Conservation (phyloP, 768 basidiomycete species). For the Galerina sulciceps region DNA sequence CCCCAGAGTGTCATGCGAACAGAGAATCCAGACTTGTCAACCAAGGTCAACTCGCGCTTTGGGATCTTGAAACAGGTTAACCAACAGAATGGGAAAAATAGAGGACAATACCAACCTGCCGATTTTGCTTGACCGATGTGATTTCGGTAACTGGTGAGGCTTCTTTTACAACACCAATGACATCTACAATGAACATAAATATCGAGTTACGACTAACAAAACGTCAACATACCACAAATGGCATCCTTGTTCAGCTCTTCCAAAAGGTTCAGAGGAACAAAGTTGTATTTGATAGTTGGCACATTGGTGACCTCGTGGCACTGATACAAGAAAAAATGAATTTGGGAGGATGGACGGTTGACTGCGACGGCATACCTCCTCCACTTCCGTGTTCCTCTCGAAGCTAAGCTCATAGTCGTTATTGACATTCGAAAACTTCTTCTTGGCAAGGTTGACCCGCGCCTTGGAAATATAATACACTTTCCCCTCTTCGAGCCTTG, state of each 20-base stretch:
- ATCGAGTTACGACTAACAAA: not conserved
- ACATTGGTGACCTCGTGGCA: constrained; percentile 78
- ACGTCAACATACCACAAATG: constrained; percentile 66
- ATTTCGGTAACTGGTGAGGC: constrained; percentile 71
- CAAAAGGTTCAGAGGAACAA: constrained; percentile 53
- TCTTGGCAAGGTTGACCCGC: constrained; percentile 69
- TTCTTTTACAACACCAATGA: constrained; percentile 87
- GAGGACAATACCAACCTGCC: constrained; percentile 46
- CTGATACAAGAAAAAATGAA: constrained; percentile 40
- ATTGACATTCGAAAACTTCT: constrained; percentile 87
- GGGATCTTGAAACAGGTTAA: constrained; percentile 53
- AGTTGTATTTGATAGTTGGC: constrained; percentile 85
- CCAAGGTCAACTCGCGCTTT: constrained; percentile 89
- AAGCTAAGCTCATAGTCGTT: constrained; percentile 94
- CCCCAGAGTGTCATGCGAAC: constrained; percentile 95
- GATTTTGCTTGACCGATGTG: constrained; percentile 72
- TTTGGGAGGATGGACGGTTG: not conserved
- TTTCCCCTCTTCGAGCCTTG: constrained; percentile 88
- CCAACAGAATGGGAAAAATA: not conserved
- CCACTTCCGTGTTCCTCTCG: constrained; percentile 83
- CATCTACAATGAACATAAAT: constrained; percentile 55
- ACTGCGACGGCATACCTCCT: constrained; percentile 47
- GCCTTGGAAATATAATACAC: constrained; percentile 93
- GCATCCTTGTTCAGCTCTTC: constrained; percentile 74
- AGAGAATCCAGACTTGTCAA: constrained; percentile 79